Base-by-base conservation (phyloP, 2,329 filamentous ascomycete species). In the Penicillium corylophilum region DNA sequence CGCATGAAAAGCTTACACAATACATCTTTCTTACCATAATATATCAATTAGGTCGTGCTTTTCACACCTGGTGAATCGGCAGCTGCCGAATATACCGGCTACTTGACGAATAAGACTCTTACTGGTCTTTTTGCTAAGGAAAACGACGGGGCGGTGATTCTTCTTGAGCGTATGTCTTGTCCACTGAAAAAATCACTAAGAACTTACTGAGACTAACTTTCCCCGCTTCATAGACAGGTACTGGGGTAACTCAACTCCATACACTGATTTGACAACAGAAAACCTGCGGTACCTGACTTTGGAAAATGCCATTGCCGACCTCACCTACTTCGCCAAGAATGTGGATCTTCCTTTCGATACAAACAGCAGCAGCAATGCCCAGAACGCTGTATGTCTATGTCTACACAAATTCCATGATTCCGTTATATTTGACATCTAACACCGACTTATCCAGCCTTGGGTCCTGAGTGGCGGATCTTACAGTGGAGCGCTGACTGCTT, bases 221-320 rank as follows among this genome's bases (percentile, higher is more conserved):
- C 22, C 16, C 41, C 42, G 4, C n/a, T 33, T 9, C 6, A 20
- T 44, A 79, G 77, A 85, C 61, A 76, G 82, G 12, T 84, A 82
- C 65, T 85, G 78, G 77, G 82, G 82, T 4, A 72, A 74, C 15
- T 83, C 80, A 6, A 77, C 77, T 2, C 82, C 82, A 0, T 83
- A 76, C 56, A 59, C 69, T 8, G 64, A 76, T 13, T 70, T 82
- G 33, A 79, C 77, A 0, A 77, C 80, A 1, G 74, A 79, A 55
- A 82, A 78, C 35, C 65, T 85, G 50, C 76, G 79, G 56, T 77
- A 79, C 41, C 69, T 84, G 45, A 84, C 76, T 0, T 68, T 84
- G 13, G 69, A 78, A 16, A 79, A 84, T 58, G 69, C 79, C 0
- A 76, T 84, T 52, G 68, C 73, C 8, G 82, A 85, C 60, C 71